Percentiles rank a stretch among this genome's conserved stretches.
These are phyloP conservation scores for Apiotrichum siamense DNA, from an alignment of 1,284 basidiomycete species.

Conservation along the genomic window DNA sequence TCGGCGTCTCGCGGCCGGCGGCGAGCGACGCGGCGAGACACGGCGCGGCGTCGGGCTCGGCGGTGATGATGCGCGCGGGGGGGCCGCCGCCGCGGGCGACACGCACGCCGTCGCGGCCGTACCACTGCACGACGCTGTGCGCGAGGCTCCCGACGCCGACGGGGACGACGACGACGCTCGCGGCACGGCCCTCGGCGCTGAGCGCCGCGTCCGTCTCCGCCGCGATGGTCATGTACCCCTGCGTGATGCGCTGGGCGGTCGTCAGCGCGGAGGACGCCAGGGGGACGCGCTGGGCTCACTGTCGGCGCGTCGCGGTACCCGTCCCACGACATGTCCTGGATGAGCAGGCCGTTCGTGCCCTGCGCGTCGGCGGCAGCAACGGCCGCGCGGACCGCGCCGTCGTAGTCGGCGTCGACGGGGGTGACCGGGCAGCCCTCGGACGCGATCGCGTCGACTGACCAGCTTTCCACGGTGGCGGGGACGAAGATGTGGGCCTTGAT, in stretches of 20 bases:
- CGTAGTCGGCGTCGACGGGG: constrained; percentile 10
- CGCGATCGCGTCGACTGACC: constrained; percentile 11
- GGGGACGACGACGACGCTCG: constrained; percentile 13
- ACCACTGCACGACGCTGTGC: constrained; percentile 12
- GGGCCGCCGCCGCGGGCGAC: neutral
- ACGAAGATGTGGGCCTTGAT: constrained; percentile 10
- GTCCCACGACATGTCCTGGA: constrained; percentile 16
- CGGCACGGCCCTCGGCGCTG: neutral
- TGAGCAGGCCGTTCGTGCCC: constrained; percentile 2
- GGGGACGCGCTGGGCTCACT: neutral
- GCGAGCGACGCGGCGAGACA: constrained; percentile 9
- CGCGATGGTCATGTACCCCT: constrained; percentile 16
- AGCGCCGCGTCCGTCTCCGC: constrained; percentile 2
- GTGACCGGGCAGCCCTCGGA: constrained; percentile 10
- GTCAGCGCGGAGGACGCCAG: too few species aligned
- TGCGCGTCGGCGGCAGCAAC: neutral
- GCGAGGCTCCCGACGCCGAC: constrained; percentile 18
- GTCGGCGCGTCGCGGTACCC: constrained; percentile 9
- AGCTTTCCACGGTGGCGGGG: constrained; percentile 12
- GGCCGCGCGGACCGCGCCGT: constrained; percentile 8
- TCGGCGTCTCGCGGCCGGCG: neutral
- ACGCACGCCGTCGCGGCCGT: neutral
- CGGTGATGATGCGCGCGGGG: constrained; percentile 9
- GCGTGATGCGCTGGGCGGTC: constrained; percentile 1
- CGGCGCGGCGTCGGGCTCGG: constrained; percentile 15